Percentiles rank a stretch among this genome's conserved stretches.
These are phyloP conservation scores for Endocarpon pusillum DNA, from an alignment of 495 filamentous ascomycete species.

Conservation along the genomic window DNA sequence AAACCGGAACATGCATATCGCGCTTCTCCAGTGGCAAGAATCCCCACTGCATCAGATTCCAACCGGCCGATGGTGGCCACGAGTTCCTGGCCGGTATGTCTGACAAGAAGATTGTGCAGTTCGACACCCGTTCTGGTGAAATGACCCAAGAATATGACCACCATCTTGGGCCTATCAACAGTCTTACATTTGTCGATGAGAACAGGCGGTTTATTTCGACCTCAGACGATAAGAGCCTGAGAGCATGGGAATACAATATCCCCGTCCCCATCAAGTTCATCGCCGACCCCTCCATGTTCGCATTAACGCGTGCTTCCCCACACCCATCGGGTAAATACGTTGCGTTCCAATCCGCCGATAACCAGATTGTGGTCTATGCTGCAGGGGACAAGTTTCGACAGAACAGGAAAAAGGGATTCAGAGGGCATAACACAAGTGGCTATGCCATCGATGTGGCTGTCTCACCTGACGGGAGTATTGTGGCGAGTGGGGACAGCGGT, in stretches of 20 bases:
- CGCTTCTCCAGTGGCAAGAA: conserved; percentile 87
- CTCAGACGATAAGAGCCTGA: conserved; percentile 85
- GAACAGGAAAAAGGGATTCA: conserved; percentile 91
- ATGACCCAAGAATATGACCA: conserved; percentile 96
- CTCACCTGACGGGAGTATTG: conserved; percentile 79
- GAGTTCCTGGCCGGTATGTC: conserved; percentile 94
- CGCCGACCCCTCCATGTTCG: conserved; percentile 93
- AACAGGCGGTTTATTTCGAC: conserved; percentile 95
- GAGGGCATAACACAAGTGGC: conserved; percentile 87
- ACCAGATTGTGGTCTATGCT: conserved; percentile 92
- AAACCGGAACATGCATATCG: conserved; percentile 72
- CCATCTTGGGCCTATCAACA: conserved; percentile 93
- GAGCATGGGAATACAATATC: conserved; percentile 96
- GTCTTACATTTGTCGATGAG: conserved; percentile 88
- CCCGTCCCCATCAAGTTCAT: conserved; percentile 81
- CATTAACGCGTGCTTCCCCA: conserved; percentile 59
- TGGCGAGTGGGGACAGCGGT: conserved; percentile 65
- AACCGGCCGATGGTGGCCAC: conserved; percentile 60
- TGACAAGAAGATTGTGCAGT: conserved; percentile 97
- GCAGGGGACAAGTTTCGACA: conserved; percentile 88
- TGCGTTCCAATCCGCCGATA: conserved; percentile 81
- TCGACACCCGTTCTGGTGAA: conserved; percentile 71
- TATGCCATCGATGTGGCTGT: conserved; percentile 82
- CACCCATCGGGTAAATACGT: conserved; percentile 89
- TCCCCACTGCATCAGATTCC: conserved; percentile 87